Base-by-base conservation (phyloP, 108 stramenopile genomes). In the Schizochytrium sp. region DNA sequence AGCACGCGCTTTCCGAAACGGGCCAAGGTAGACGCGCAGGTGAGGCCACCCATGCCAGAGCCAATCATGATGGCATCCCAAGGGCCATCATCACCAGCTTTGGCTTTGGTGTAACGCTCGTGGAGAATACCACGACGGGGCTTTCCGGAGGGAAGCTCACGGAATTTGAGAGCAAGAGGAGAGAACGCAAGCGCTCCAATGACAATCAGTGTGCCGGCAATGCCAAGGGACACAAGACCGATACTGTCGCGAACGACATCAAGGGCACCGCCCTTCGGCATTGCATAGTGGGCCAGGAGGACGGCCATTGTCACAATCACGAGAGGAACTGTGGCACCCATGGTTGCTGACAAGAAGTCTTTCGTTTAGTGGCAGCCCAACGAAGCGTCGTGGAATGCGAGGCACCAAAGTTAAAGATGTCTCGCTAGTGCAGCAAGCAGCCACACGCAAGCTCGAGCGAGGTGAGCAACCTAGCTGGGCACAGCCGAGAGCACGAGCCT, bases 21-120 rank as follows among this genome's bases (percentile, higher is more conserved):
- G 0, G 95, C 91, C 61, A 96, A 89, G 10, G 96, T 90, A 28
- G 95, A 93, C 2, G 95, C 97, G 92, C 96, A 96, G 15, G 95
- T 95, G 4, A 97, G 94, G 12, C 97, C 97, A 4, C 95, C 96
- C 47, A 97, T 91, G 10, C 97, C 97, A 56, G 94, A 94, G 38
- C 97, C 97, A 87, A 97, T 96, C 8, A 97, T 93, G 42, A 96
- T 92, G 47, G 92, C 93, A 91, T 97, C 97, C 4, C 94, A 94
- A 88, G 94, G 94, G n/a, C 94, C 87, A 40, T 57, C 57, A 56
- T 38, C 87, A n/a, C 28, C 87, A 0, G 44, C 40, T 57, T 87
- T 87, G 76, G 50, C n/a, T 3, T 83, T 83, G 47, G 76, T 55
- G 53, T 83, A 83, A 5, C 76, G 76, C 76, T 83, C 76, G 76